These are phyloP conservation scores for Prunus mira DNA, from an alignment of 306 rosid genomes.

Conservation along the genomic window DNA sequence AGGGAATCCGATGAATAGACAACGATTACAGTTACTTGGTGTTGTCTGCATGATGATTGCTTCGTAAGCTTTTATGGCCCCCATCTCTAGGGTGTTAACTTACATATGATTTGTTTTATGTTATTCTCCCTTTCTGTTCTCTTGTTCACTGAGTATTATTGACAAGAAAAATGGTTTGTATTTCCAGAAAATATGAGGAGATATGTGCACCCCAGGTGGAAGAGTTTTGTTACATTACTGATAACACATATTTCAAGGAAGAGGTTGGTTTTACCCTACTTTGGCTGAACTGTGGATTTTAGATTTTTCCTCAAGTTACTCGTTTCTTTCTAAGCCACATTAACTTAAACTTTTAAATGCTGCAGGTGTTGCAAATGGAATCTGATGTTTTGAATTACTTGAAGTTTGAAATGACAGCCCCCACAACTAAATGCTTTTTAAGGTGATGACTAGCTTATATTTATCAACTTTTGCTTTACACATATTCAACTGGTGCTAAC, in stretches of 20 bases:
- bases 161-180: constrained; percentile 7
- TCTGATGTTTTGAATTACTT: constrained; percentile 81
- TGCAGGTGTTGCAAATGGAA: constrained; percentile 92
- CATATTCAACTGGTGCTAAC: constrained; percentile 7
- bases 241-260: constrained; percentile 90
- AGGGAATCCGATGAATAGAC: constrained; percentile 84
- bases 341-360: constrained; percentile 8
- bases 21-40: constrained; percentile 82
- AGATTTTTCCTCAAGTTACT: background rate
- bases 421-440: constrained; percentile 82
- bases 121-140: background rate
- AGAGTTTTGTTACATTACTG: constrained; percentile 93
- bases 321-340: background rate
- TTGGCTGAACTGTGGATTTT: constrained; percentile 3
- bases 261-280: constrained; percentile 50
- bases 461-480: background rate
- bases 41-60: constrained; percentile 99
- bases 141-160: background rate
- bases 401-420: constrained; percentile 96
- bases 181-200: constrained; percentile 87
- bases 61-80: constrained; percentile 55
- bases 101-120: background rate
- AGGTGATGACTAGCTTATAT: constrained; percentile 36
- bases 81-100: background rate
- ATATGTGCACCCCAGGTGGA: constrained; percentile 99